phyloP scores from a whole-genome alignment of 257 asterid species.

The Salvia miltiorrhiza region DNA sequence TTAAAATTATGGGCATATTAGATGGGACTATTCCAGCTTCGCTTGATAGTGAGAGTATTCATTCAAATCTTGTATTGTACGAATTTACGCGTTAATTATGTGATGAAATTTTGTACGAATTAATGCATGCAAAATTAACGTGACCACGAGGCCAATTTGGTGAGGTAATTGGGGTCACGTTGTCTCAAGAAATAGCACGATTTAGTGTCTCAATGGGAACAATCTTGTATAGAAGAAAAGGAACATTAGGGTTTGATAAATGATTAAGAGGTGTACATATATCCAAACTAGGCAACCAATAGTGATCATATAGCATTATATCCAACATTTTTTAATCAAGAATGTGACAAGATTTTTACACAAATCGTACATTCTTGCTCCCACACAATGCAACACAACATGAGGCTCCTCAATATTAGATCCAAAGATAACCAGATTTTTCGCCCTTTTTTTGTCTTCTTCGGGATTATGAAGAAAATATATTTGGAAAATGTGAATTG shows the following conservation, averaged over 20 bases:
- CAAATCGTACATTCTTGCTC: constrained; percentile 12
- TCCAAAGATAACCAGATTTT: background rate
- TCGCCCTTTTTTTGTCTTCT: too few species aligned
- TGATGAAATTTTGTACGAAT: background rate
- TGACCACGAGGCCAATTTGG: constrained; percentile 8
- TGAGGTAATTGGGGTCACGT: constrained; percentile 28
- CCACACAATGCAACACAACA: constrained; percentile 15
- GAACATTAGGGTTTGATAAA: constrained; percentile 19
- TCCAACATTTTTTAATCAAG: background rate
- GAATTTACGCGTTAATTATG: background rate
- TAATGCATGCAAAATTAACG: constrained; percentile 6
- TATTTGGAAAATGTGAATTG: too few species aligned
- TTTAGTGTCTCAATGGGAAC: constrained; percentile 28
- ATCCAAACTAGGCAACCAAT: background rate
- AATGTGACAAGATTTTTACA: constrained; percentile 5
- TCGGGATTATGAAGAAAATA: too few species aligned
- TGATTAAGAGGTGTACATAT: constrained; percentile 21
- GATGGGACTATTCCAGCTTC: constrained; percentile 39
- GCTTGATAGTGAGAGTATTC: constrained; percentile 28
- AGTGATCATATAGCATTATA: background rate
- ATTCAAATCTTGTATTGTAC: background rate
- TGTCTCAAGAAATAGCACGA: constrained; percentile 33
- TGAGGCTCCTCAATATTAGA: background rate
- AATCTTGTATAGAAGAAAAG: constrained; percentile 21
- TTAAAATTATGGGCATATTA: constrained; percentile 3